These are phyloP conservation scores for Ascochyta koolunga DNA, from an alignment of 2,329 filamentous ascomycete genomes.

Conservation along the genomic window DNA sequence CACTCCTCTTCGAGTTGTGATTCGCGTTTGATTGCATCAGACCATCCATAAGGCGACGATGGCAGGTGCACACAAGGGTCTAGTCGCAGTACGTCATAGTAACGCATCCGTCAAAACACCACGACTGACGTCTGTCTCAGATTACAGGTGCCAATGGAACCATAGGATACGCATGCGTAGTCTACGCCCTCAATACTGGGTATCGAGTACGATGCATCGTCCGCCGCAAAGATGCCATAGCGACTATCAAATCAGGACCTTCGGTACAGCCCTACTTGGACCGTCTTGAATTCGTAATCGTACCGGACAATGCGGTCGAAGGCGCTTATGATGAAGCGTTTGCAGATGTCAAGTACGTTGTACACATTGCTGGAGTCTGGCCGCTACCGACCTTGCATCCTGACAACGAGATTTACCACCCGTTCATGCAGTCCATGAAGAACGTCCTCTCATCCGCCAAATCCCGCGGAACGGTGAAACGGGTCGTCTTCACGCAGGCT, in stretches of 20 bases:
- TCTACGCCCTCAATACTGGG: conserved; percentile 33
- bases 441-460: conserved; percentile 36
- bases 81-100: conserved; percentile 32
- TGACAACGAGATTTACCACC: conserved; percentile 41
- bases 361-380: conserved; percentile 46
- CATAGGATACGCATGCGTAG: conserved; percentile 40
- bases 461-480: conserved; percentile 30
- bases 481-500: conserved; percentile 44
- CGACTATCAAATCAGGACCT: conserved; percentile 30
- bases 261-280: conserved; percentile 33
- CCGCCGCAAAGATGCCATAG: conserved; percentile 35
- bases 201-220: conserved; percentile 45
- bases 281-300: conserved; percentile 32
- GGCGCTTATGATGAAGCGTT: conserved; percentile 40
- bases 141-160: conserved; percentile 46
- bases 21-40: background rate
- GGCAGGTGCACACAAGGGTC: conserved; percentile 10
- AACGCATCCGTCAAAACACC: background rate
- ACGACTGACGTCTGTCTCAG: conserved; percentile 20
- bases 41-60: conserved; percentile 9
- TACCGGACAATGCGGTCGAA: conserved; percentile 35
- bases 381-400: conserved; percentile 40
- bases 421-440: conserved; percentile 42
- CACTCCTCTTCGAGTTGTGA: background rate
- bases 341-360: conserved; percentile 29